Conservation (phyloP, 306 rosid genomes). For the Canavalia gladiata region DNA sequence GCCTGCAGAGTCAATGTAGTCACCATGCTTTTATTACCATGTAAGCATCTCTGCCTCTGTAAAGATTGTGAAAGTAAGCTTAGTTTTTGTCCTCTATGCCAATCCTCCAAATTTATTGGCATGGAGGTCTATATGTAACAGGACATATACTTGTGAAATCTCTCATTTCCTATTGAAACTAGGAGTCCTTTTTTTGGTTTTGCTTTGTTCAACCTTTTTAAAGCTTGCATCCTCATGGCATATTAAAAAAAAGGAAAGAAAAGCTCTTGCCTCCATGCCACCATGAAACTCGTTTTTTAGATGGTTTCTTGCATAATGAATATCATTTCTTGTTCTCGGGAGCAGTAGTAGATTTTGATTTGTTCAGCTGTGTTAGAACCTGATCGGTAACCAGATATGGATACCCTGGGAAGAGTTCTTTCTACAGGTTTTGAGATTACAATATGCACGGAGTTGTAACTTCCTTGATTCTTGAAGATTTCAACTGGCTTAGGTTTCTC, state of each 20-base stretch:
- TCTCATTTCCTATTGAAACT: no score
- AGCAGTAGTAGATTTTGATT: not conserved
- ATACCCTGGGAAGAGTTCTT: not conserved
- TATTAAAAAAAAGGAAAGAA: not conserved
- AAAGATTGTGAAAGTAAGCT: slow-evolving; percentile 91
- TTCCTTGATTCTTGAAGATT: no score
- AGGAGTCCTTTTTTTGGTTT: no score
- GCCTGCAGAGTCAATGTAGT: slow-evolving; percentile 85
- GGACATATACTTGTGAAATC: not conserved
- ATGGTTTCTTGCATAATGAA: not conserved
- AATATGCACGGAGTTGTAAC: no score
- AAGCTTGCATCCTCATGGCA: not conserved
- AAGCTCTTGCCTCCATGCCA: not conserved
- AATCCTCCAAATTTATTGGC: slow-evolving; percentile 79
- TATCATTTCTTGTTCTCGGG: not conserved
- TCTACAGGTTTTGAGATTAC: not conserved
- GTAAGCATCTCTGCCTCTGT: slow-evolving; percentile 96
- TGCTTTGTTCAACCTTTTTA: no score
- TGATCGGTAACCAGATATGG: not conserved
- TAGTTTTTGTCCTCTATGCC: slow-evolving; percentile 85
- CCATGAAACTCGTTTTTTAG: not conserved
- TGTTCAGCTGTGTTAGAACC: not conserved
- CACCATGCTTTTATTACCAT: slow-evolving; percentile 84
- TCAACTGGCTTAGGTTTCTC: no score
- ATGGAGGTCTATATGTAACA: slow-evolving; percentile 81